Conservation (phyloP, 2,329 filamentous ascomycete species). For the Curvularia verruculosa region DNA sequence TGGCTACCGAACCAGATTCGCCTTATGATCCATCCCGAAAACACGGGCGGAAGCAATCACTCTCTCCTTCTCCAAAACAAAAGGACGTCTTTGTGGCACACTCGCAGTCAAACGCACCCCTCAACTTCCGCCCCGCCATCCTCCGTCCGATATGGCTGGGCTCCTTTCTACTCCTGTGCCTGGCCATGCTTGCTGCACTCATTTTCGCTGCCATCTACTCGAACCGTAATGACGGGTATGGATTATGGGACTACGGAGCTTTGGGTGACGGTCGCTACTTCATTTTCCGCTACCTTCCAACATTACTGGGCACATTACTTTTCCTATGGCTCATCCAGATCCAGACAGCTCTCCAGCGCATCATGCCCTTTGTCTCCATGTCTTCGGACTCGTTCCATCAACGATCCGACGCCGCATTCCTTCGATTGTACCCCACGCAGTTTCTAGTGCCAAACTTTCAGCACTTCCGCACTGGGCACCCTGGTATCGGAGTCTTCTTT, state of each 20-base stretch:
- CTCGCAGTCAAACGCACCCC: slow-evolving; percentile 50
- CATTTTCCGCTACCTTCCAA: slow-evolving; percentile 83
- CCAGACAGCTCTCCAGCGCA: slow-evolving; percentile 74
- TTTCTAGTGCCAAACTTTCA: slow-evolving; percentile 71
- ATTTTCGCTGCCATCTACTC: slow-evolving; percentile 67
- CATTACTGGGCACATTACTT: slow-evolving; percentile 72
- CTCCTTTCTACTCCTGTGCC: slow-evolving; percentile 64
- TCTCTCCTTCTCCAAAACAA: slow-evolving; percentile 23
- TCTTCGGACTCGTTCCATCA: slow-evolving; percentile 65
- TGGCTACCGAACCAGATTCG: slow-evolving; percentile 10
- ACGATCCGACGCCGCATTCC: slow-evolving; percentile 68
- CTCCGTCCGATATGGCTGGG: slow-evolving; percentile 71
- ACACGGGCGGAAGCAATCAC: slow-evolving; percentile 12
- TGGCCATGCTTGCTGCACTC: slow-evolving; percentile 74
- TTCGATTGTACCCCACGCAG: slow-evolving; percentile 64
- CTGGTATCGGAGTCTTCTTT: slow-evolving; percentile 69
- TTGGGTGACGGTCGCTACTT: slow-evolving; percentile 81
- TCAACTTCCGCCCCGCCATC: slow-evolving; percentile 74
- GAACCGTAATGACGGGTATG: slow-evolving; percentile 59
- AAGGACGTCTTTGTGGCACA: slow-evolving; percentile 57
- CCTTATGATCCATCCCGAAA: slow-evolving; percentile 7
- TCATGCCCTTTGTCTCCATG: slow-evolving; percentile 80
- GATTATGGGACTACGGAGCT: slow-evolving; percentile 68
- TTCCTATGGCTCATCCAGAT: slow-evolving; percentile 80
- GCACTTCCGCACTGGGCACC: slow-evolving; percentile 72